Conservation (phyloP, 768 basidiomycete genomes). For the Suillus fuscotomentosus region DNA sequence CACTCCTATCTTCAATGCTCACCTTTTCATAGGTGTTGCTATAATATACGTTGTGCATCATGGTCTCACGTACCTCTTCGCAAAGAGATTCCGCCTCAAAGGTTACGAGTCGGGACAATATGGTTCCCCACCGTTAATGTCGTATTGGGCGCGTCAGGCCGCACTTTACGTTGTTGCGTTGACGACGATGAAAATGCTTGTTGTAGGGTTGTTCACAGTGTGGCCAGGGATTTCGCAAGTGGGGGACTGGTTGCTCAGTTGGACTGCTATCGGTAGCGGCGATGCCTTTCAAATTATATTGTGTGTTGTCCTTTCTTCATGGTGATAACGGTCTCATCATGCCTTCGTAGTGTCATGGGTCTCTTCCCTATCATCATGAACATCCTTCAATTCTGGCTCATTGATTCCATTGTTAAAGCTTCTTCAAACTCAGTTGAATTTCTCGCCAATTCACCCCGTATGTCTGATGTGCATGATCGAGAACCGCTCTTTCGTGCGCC, state of each 20-base stretch:
- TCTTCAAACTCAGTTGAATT: slow-evolving; percentile 40
- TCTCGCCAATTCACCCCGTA: slow-evolving; percentile 37
- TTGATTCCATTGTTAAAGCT: slow-evolving; percentile 90
- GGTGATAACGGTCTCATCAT: slow-evolving; percentile 9
- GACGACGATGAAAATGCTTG: slow-evolving; percentile 86
- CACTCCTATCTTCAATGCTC: slow-evolving; percentile 6
- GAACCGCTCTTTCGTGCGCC: slow-evolving; percentile 66
- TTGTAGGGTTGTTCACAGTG: slow-evolving; percentile 70
- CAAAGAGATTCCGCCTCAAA: slow-evolving; percentile 61
- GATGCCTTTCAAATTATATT: slow-evolving; percentile 76
- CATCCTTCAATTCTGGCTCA: slow-evolving; percentile 90
- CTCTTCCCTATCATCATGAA: slow-evolving; percentile 90
- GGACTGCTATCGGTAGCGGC: slow-evolving; percentile 62
- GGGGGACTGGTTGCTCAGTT: slow-evolving; percentile 88
- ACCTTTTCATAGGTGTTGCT: slow-evolving; percentile 61
- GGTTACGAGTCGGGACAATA: slow-evolving; percentile 89
- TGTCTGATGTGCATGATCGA: slow-evolving; percentile 41
- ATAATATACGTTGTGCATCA: slow-evolving; percentile 77
- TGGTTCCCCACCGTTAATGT: slow-evolving; percentile 75
- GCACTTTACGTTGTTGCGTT: slow-evolving; percentile 81
- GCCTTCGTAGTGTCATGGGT: slow-evolving; percentile 71
- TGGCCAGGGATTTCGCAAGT: slow-evolving; percentile 69
- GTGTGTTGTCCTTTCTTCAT: slow-evolving; percentile 43
- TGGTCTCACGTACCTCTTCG: slow-evolving; percentile 59
- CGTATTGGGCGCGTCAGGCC: slow-evolving; percentile 75